Evolutionary conservation across 108 stramenopile genomes (phyloP).

Genomic region (Nitzschia sp.): DNA sequence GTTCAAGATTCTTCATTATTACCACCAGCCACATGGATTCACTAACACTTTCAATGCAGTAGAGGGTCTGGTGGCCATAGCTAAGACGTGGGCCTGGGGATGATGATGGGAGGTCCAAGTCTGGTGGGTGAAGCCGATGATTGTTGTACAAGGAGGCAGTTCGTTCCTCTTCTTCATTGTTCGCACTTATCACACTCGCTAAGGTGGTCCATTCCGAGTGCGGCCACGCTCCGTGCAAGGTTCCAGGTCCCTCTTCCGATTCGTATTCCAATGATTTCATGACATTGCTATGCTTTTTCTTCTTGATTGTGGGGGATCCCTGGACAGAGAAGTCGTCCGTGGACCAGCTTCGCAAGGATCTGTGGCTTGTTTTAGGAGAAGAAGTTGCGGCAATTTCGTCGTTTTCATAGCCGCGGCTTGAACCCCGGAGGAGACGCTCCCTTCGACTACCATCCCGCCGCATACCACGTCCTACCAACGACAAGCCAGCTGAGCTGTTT

Average conservation of each 20-base stretch:
- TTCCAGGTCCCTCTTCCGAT: not conserved
- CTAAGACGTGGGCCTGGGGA: not conserved
- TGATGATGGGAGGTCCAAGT: not conserved
- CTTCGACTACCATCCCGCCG: not conserved
- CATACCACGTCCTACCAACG: not conserved
- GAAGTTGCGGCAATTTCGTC: not conserved
- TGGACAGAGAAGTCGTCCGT: not conserved
- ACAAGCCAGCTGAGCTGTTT: not conserved
- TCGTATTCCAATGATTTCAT: not conserved
- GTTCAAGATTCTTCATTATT: not conserved
- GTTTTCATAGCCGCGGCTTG: not conserved
- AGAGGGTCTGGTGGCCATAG: not conserved
- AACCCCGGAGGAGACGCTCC: not conserved
- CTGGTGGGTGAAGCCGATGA: not conserved
- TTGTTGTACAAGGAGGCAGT: not conserved
- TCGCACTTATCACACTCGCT: not conserved
- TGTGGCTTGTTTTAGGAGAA: not conserved
- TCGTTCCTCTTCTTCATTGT: not conserved
- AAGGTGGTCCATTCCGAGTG: constrained; percentile 9
- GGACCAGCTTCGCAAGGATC: not conserved
- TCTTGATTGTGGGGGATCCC: not conserved
- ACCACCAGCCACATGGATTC: constrained; percentile 6
- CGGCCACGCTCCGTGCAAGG: not conserved
- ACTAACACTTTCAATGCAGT: constrained; percentile 7
- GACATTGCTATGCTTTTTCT: not conserved